Percentiles rank a stretch among this genome's conserved stretches.
phyloP scores from a whole-genome alignment of 2,329 filamentous ascomycete genomes.

The Ophiocordyceps camponoti-leonardi region DNA sequence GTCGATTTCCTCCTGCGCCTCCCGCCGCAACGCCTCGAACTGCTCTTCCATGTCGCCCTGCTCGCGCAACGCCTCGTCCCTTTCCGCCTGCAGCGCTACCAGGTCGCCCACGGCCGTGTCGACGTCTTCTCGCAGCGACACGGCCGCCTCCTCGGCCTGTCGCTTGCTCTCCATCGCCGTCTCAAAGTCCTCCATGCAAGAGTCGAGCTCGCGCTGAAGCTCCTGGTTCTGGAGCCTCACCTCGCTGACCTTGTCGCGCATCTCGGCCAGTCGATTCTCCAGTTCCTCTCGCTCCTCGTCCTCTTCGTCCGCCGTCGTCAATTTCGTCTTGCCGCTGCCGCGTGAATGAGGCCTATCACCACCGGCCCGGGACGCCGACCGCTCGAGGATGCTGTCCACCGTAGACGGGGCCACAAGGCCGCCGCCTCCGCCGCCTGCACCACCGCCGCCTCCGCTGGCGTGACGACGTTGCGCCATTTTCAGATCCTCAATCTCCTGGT shows the following conservation, averaged over 20 bases:
- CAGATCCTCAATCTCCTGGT: constrained; percentile 93
- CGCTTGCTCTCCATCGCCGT: constrained; percentile 46
- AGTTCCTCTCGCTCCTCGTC: constrained; percentile 70
- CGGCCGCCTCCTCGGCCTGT: constrained; percentile 37
- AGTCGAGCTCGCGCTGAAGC: constrained; percentile 65
- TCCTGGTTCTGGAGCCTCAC: constrained; percentile 83
- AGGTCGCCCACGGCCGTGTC: constrained; percentile 65
- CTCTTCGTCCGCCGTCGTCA: constrained; percentile 48
- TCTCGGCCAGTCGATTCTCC: constrained; percentile 65
- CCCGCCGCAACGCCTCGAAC: constrained; percentile 42
- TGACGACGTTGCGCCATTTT: constrained; percentile 72
- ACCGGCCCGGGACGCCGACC: constrained; percentile 71
- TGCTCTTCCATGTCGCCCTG: constrained; percentile 40
- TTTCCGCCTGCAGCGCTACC: constrained; percentile 61
- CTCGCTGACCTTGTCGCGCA: constrained; percentile 74
- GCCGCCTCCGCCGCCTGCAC: not conserved
- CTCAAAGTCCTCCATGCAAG: constrained; percentile 65
- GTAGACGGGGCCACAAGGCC: constrained; percentile 34
- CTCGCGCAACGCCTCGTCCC: constrained; percentile 65
- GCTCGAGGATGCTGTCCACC: constrained; percentile 80
- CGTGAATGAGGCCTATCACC: constrained; percentile 60
- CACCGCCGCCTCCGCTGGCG: constrained; percentile 28
- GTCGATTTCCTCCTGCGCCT: constrained; percentile 50
- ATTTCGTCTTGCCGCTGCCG: constrained; percentile 48
- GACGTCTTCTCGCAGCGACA: constrained; percentile 63